Conservation (phyloP, 495 filamentous ascomycete species). For the Aspergillus saccharolyticus region DNA sequence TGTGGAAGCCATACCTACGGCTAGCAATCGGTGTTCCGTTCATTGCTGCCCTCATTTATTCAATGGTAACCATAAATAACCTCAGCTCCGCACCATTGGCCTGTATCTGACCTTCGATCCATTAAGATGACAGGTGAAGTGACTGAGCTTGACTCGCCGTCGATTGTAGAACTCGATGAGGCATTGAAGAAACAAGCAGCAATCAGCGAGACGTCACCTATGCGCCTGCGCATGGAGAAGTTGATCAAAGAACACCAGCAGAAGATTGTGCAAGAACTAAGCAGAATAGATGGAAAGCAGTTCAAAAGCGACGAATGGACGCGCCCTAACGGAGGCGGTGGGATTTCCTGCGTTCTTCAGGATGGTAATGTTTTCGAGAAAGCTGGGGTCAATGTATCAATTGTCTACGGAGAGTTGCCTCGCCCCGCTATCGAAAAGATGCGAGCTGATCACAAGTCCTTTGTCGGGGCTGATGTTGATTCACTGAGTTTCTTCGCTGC, state of each 20-base stretch:
- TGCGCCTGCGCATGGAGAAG: constrained; percentile 96
- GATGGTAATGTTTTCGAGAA: constrained; percentile 98
- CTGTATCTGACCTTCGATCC: constrained; percentile 10
- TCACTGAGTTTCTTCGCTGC: constrained; percentile 91
- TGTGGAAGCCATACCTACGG: constrained; percentile 50
- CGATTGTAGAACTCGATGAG: constrained; percentile 50
- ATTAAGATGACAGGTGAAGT: constrained; percentile 45
- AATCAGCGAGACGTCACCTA: constrained; percentile 65
- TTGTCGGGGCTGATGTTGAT: constrained; percentile 67
- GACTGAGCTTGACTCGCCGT: constrained; percentile 50
- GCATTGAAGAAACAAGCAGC: constrained; percentile 38
- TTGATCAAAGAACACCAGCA: constrained; percentile 90
- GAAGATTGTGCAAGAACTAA: constrained; percentile 74
- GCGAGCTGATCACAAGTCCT: constrained; percentile 90
- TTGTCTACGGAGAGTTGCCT: constrained; percentile 90
- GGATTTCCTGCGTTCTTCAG: constrained; percentile 88
- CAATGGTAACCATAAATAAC: constrained; percentile 50
- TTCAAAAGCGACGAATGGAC: constrained; percentile 85
- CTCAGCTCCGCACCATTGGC: not conserved
- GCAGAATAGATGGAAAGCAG: constrained; percentile 72
- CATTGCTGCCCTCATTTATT: constrained; percentile 58
- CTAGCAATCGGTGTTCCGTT: constrained; percentile 59
- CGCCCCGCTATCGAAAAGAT: constrained; percentile 86
- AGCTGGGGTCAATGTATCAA: constrained; percentile 89
- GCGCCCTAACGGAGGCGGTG: constrained; percentile 78